Evolutionary conservation across 1,284 basidiomycete genomes (phyloP).

Genomic region (Wallemia hederae): DNA sequence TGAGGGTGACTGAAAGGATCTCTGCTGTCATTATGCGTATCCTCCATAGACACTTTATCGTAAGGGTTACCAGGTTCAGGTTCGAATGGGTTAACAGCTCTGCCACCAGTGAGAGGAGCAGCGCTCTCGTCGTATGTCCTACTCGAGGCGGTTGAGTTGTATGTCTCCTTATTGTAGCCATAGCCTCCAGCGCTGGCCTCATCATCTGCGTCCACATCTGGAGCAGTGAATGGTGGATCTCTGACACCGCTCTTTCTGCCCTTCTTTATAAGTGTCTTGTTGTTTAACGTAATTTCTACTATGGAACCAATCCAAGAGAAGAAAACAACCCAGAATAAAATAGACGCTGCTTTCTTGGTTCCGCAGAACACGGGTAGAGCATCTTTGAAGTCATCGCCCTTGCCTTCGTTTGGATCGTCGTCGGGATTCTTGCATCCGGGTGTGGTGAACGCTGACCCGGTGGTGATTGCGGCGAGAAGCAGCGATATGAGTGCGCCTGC

Average conservation of each 20-base stretch:
- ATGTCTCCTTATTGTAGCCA: not conserved
- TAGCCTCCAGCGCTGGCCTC: not conserved
- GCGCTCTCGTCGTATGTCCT: not conserved
- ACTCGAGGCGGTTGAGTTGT: not conserved
- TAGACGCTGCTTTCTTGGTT: constrained; percentile 56
- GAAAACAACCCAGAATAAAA: constrained; percentile 65
- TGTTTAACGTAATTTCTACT: not conserved
- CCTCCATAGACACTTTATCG: not conserved
- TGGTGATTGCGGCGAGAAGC: constrained; percentile 30
- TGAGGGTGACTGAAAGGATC: not conserved
- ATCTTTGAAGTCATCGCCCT: constrained; percentile 33
- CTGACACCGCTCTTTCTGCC: not conserved
- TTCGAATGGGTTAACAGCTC: not conserved
- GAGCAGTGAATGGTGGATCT: not conserved
- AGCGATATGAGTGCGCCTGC: constrained; percentile 33
- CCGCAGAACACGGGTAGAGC: constrained; percentile 49
- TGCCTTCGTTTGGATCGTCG: constrained; percentile 34
- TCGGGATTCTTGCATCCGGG: constrained; percentile 51
- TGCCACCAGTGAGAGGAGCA: not conserved
- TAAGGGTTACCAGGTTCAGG: not conserved
- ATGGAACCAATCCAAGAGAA: not conserved
- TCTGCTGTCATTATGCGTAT: not conserved
- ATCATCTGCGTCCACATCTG: not conserved
- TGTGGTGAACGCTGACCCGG: constrained; percentile 28
- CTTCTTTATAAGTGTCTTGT: not conserved